These are phyloP conservation scores for Mucor plumbeus DNA, from an alignment of 371 early-diverging fungal genomes.

Conservation along the genomic window DNA sequence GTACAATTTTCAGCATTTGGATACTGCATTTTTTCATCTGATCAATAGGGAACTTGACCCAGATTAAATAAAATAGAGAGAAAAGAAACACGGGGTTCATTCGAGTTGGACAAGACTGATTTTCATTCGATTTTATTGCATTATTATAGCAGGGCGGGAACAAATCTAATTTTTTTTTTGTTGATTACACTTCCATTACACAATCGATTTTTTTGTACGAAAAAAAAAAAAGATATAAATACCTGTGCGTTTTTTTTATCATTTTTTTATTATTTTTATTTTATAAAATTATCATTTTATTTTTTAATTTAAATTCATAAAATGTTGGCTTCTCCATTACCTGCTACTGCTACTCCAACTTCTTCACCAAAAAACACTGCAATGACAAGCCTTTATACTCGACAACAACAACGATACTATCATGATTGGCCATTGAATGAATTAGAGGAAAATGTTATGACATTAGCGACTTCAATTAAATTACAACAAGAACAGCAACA, in stretches of 20 bases:
- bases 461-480: slow-evolving; percentile 22
- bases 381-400: neutral
- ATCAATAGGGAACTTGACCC: slow-evolving; percentile 4
- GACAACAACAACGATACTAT: slow-evolving; percentile 7
- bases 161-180: slow-evolving; percentile 1
- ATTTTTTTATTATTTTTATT: too few relatives aligned
- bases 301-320: neutral
- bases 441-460: slow-evolving; percentile 28
- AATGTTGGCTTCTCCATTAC: slow-evolving; percentile 17
- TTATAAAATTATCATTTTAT: neutral
- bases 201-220: neutral
- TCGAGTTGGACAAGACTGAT: neutral
- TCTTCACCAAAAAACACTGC: neutral
- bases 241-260: slow-evolving; percentile 3
- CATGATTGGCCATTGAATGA: slow-evolving; percentile 34
- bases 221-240: slow-evolving; percentile 16
- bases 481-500: slow-evolving; percentile 10
- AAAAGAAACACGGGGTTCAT: neutral
- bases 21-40: neutral
- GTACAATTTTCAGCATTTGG: neutral
- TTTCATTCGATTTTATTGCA: neutral
- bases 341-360: neutral
- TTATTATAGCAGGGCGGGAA: neutral
- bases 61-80: neutral
- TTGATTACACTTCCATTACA: slow-evolving; percentile 9